Conservation (phyloP, 2,329 filamentous ascomycete genomes). For the Aspergillus hortae region DNA sequence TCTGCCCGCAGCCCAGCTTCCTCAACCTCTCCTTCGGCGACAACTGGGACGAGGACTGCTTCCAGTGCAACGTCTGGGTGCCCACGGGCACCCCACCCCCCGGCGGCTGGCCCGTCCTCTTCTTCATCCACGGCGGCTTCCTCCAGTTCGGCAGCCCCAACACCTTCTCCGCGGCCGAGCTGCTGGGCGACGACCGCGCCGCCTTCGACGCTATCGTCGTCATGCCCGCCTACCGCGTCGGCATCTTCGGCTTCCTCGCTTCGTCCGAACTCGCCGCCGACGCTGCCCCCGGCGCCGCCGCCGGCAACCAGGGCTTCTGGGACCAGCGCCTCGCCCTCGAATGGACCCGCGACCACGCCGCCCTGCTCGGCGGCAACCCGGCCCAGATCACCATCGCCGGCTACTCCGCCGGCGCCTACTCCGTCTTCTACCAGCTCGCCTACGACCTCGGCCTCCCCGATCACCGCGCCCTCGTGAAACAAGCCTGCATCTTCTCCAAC, state of each 20-base stretch:
- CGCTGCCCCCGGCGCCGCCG: slow-evolving; percentile 30
- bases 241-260: slow-evolving; percentile 55
- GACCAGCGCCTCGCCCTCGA: slow-evolving; percentile 55
- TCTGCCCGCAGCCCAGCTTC: slow-evolving; percentile 52
- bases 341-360: slow-evolving; percentile 53
- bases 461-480: slow-evolving; percentile 46
- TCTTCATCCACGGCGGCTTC: slow-evolving; percentile 58
- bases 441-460: slow-evolving; percentile 52
- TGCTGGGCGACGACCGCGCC: slow-evolving; percentile 46
- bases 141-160: slow-evolving; percentile 56
- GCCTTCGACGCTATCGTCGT: slow-evolving; percentile 51
- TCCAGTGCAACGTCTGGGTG: slow-evolving; percentile 56
- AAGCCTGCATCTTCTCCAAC: slow-evolving; percentile 54
- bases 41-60: slow-evolving; percentile 50
- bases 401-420: slow-evolving; percentile 56
- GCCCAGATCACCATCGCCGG: slow-evolving; percentile 53
- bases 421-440: slow-evolving; percentile 55
- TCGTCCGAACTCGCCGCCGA: slow-evolving; percentile 46
- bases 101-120: slow-evolving; percentile 53
- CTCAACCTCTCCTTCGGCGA: slow-evolving; percentile 27
- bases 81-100: slow-evolving; percentile 45
- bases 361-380: slow-evolving; percentile 50
- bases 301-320: slow-evolving; percentile 55
- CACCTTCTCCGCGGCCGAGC: slow-evolving; percentile 39
- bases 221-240: slow-evolving; percentile 55